phyloP scores from a whole-genome alignment of 2,329 filamentous ascomycete species.

The Cercospora sp. region DNA sequence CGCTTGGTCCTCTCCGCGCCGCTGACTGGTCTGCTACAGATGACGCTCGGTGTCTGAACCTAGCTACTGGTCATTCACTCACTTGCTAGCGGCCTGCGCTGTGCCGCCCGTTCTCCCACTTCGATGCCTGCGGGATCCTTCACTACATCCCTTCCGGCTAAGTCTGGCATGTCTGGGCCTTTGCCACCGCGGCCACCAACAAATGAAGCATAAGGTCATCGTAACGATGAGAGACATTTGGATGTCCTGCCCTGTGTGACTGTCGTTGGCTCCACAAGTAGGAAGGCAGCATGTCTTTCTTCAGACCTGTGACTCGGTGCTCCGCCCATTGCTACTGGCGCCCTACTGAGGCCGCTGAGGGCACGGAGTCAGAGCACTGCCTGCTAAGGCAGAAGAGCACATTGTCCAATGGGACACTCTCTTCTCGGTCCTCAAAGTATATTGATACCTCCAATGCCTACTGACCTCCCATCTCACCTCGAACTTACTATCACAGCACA shows the following conservation, averaged over 20 bases:
- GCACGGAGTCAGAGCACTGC: constrained; percentile 10
- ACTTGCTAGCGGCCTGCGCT: constrained; percentile 5
- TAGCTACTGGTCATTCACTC: constrained; percentile 5
- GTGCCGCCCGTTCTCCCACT: not conserved
- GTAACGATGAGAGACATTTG: not conserved
- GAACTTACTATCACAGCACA: not conserved
- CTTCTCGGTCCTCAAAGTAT: constrained; percentile 1
- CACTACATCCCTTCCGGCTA: not conserved
- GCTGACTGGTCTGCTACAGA: not conserved
- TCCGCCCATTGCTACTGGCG: constrained; percentile 16
- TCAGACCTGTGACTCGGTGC: constrained; percentile 7
- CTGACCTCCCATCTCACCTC: not conserved
- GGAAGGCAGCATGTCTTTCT: constrained; percentile 4
- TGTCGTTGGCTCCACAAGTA: constrained; percentile 10
- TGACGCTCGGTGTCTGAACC: not conserved
- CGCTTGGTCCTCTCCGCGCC: not conserved
- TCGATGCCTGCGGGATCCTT: constrained; percentile 8
- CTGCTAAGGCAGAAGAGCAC: constrained; percentile 12
- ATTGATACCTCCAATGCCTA: not conserved
- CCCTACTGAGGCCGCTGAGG: constrained; percentile 12
- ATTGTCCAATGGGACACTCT: constrained; percentile 2
- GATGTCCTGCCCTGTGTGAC: constrained; percentile 11
- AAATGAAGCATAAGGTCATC: constrained; percentile 4
- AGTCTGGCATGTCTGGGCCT: not conserved
- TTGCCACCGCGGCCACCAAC: constrained; percentile 1